Evolutionary conservation across 2,329 filamentous ascomycete species (phyloP), one percentile per base, ranked within the genome.

Genomic region (Diaporthe eres): DNA sequence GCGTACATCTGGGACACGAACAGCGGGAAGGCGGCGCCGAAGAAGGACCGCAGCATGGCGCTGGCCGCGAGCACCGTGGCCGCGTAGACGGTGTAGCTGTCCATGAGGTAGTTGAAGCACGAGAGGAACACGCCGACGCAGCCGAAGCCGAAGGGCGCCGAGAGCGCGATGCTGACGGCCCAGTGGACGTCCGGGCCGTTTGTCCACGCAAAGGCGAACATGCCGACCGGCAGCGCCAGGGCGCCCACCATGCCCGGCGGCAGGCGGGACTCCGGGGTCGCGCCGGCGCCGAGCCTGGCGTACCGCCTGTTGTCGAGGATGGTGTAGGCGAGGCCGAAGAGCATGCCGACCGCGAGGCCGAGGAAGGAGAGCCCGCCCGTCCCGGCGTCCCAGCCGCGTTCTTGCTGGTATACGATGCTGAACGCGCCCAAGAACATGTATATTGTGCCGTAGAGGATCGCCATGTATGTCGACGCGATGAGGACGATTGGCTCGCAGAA

Each of bases 21-120:
- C 0, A 95, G 87, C 0, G 93, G 94, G 84, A 95, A 95, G 1
- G 89, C 91, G 1, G 92, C 90, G 76, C 92, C 94, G 76, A 95
- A 94, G n/a, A 94, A 84, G 0, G 92, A 94, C 76, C 94, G 91
- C 22, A 95, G 85, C 39, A 95, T 90, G 2, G 91, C 88, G 82
- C 92, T 95, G 63, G 93, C 93, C 2, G 94, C 94, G 13, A 96
- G 86, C 0, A 92, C 93, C 0, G 92, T 94, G 0, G 94, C 94
- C 1, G 94, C 94, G 77, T 93, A 96, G 79, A 96, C 93, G 71
- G 92, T 92, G 82, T 95, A 92, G 9, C 90, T 85, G 80, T 94
- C 93, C 77, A 94, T 90, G 19, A 94, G 87, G 83, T 94, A 94
- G 83, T 91, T 92, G 80, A 91, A 87, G 61, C 91, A 84, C 5